phyloP scores from a whole-genome alignment of 2,329 filamentous ascomycete species.

The Paracoccidioides brasiliensis region DNA sequence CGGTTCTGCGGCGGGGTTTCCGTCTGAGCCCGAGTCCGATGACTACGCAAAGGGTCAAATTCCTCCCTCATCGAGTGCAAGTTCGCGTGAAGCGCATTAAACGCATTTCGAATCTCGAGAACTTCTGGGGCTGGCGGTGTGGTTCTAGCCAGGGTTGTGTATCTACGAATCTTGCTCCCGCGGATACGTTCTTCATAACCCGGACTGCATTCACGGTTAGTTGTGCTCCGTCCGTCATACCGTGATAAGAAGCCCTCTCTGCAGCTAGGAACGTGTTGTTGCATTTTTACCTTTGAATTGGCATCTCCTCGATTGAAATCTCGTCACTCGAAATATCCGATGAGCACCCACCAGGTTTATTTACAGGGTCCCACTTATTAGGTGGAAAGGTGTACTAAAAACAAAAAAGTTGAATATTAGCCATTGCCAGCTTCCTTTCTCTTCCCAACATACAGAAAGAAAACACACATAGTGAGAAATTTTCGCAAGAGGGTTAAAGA shows the following conservation, averaged over 20 bases:
- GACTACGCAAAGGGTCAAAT: not conserved
- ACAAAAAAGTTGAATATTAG: not conserved
- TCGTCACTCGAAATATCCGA: not conserved
- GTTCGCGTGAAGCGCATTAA: not conserved
- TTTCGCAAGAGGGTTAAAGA: slow-evolving; percentile 21
- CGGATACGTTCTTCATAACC: not conserved
- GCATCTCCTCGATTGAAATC: not conserved
- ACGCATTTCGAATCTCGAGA: not conserved
- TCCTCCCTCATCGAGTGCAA: not conserved
- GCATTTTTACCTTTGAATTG: not conserved
- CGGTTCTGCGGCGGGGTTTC: not conserved
- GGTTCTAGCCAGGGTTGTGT: not conserved
- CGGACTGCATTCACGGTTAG: not conserved
- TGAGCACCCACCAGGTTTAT: not conserved
- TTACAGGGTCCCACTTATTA: not conserved
- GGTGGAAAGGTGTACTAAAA: slow-evolving; percentile 6
- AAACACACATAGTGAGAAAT: slow-evolving; percentile 21
- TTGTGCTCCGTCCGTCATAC: too few species aligned
- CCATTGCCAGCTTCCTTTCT: not conserved
- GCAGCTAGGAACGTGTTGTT: not conserved
- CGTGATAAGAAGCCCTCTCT: not conserved
- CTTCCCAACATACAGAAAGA: not conserved
- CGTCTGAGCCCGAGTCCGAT: not conserved
- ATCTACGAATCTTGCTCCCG: not conserved
- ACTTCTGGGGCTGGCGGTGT: not conserved